These are phyloP conservation scores for Haplosporangium sp. DNA, from an alignment of 371 early-diverging fungal genomes.

Conservation along the genomic window DNA sequence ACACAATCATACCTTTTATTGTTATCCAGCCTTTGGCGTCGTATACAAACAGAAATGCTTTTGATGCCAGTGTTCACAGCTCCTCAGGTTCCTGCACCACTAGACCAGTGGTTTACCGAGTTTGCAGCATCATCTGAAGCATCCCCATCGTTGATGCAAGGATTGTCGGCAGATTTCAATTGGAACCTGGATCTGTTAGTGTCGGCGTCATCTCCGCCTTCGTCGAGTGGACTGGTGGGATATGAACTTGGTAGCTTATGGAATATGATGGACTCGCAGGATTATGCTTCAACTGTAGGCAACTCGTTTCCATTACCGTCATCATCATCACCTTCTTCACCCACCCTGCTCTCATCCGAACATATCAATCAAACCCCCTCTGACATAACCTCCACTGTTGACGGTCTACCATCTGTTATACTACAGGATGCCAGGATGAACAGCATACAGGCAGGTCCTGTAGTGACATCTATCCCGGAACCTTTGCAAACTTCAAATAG, in stretches of 20 bases:
- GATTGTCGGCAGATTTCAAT: conserved; percentile 9
- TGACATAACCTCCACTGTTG: not conserved
- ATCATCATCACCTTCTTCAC: not conserved
- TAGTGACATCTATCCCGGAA: not conserved
- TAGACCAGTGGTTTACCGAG: conserved; percentile 20
- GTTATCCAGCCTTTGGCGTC: conserved; percentile 24
- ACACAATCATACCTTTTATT: not conserved
- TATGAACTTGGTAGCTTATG: conserved; percentile 13
- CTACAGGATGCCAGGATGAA: not conserved
- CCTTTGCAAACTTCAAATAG: not conserved
- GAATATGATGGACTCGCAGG: conserved; percentile 17
- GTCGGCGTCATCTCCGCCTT: not conserved
- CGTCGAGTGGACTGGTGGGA: conserved; percentile 5
- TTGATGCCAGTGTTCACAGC: conserved; percentile 18
- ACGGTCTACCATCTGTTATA: not conserved
- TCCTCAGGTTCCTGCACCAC: conserved; percentile 13
- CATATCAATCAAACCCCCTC: not conserved
- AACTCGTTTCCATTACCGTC: not conserved
- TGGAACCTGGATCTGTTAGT: conserved; percentile 11
- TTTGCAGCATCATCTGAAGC: conserved; percentile 10
- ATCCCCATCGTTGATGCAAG: conserved; percentile 5
- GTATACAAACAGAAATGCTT: conserved; percentile 27
- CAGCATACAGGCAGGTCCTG: not conserved
- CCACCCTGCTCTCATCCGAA: not conserved
- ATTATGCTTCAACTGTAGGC: not conserved